Base-by-base conservation (phyloP, 441 rosid species). In the Hura crepitans region DNA sequence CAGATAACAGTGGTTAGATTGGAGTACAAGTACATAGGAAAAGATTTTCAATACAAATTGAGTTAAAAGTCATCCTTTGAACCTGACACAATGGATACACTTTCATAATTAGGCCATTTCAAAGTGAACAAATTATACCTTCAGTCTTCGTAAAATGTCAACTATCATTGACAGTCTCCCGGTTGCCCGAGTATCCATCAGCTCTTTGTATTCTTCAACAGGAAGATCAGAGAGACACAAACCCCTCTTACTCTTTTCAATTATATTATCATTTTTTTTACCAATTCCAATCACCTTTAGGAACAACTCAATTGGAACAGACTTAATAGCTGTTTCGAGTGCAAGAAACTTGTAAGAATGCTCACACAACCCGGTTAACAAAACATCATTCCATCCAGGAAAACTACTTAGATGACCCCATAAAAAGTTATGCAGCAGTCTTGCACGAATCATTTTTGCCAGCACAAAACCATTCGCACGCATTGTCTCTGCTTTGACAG, bases 371-470 rank as follows among this genome's bases (percentile, higher is more conserved):
- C 75, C 76, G 74, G 81, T 81, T 45, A 83, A 77, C 42, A 85
- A 75, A 50, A 78, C 82, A 81, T 75, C 81, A 72, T 85, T 80
- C 86, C 85, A 84, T 59, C 81, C 83, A 68, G 90, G 79, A 47
- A 81, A 78, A 77, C 83, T 71, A 58, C 86, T 86, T 46, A 86
- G 78, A 71, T 79, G 87, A 79, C 75, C 85, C 99, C 97, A 95
- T 57, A 95, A 86, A 82, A 89, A 95, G 65, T 78, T 71, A 81
- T 95, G 99, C 42, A 92, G 81, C 79, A 92, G 84, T 78, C 89
- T 93, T 49, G 91, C 91, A 31, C 98, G 96, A 66, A 88, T 88
- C 98, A 95, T 91, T 85, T 95, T 95, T 77, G 97, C 92, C 77
- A 88, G 77, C 72, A 92, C 92, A 84, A 90, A 92, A 72, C 99